These are phyloP conservation scores for Protostelium mycophagum DNA, from an alignment of 78 protist genomes.

Conservation along the genomic window DNA sequence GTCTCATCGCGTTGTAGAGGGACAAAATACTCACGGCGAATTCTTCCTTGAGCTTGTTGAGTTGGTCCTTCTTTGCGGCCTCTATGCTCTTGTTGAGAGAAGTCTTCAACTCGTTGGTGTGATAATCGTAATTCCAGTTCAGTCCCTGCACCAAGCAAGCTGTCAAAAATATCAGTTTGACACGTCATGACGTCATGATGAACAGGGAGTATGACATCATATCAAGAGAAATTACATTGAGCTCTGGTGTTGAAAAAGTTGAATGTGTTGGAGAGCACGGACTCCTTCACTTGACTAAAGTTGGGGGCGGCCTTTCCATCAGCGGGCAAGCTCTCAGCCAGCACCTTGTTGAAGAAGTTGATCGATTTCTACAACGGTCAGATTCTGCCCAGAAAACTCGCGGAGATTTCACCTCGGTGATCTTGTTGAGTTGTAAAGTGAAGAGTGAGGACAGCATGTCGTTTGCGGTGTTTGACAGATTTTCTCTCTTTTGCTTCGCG, in stretches of 20 bases:
- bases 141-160: conserved; percentile 22
- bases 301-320: conserved; percentile 28
- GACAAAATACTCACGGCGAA: neutral
- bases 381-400: neutral
- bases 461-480: conserved; percentile 35
- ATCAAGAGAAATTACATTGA: conserved; percentile 11
- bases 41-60: conserved; percentile 17
- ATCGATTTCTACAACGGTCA: neutral
- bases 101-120: conserved; percentile 5
- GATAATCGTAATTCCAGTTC: conserved; percentile 14
- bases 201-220: no score
- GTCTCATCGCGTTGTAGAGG: neutral
- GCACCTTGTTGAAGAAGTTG: neutral
- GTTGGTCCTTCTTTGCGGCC: conserved; percentile 19
- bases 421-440: neutral
- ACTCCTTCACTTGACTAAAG: conserved; percentile 28
- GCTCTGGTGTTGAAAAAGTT: conserved; percentile 29
- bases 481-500: conserved; percentile 16
- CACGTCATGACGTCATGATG: no score
- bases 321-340: neutral
- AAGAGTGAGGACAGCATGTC: conserved; percentile 11
- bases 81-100: conserved; percentile 15
- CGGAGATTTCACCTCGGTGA: neutral
- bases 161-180: conserved; percentile 25
- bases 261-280: conserved; percentile 9